Base-by-base conservation (phyloP, 1,139 yeast genomes). In the Yamadazyma spencermartinsiae region DNA sequence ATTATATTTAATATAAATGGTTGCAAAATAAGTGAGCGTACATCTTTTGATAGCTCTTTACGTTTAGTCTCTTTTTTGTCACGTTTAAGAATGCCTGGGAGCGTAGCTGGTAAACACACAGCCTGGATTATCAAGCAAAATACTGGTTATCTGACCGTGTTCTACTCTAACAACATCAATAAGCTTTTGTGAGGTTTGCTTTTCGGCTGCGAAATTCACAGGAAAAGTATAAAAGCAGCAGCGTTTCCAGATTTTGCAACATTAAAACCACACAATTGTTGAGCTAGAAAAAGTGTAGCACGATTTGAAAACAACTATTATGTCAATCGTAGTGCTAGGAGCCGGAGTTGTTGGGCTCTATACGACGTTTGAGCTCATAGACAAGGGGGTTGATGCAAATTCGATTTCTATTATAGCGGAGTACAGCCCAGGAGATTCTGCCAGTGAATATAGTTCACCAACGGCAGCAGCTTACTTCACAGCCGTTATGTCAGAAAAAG, bases 271-370 rank as follows among this genome's bases (percentile, higher is more conserved):
- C n/a, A n/a, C n/a, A 20, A 20, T 10, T 20, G 9, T 20, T 20
- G 7, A 20, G 7, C 23, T 20, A 7, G 10, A 7, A 7, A 7
- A 7, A 20, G 23, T 7, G 23, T 10, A 7, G 23, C 23, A 7
- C 10, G 7, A 20, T 20, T 20, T 7, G 10, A 11, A 13, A 13
- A 7, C 5, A 9, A 9, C 18, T 8, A 7, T 9, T 6, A 36
- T 36, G 38, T 26, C 38, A 5, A 36, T 36, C 15, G 21, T 20
- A 8, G 23, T 36, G 14, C 24, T 36, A 3, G 39, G 50, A 4
- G 39, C 59, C 7, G 65, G 65, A 2, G 48, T 60, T 13, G 50
- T 57, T 19, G 64, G 64, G 3, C 53, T 60, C 12, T 58, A 58
- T 37, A 60, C 65, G 12, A 51, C 52, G 6, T 56, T 44, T 35